phyloP scores from a whole-genome alignment of 768 basidiomycete species.

The Gymnopilus dilepis region DNA sequence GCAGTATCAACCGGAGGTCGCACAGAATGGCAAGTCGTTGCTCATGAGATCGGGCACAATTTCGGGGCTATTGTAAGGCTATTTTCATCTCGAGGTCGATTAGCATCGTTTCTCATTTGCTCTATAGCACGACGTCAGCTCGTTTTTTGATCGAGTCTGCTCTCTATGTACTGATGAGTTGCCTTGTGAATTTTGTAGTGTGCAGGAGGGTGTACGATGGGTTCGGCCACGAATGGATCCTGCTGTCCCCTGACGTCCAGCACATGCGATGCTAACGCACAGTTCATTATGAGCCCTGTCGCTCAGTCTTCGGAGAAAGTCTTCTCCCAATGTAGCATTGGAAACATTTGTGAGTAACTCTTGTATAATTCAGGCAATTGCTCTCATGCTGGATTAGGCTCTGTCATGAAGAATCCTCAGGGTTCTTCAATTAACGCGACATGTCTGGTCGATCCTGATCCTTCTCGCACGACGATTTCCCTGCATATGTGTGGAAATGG shows the following conservation, averaged over 20 bases:
- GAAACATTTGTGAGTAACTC: slow-evolving; percentile 75
- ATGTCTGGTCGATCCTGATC: slow-evolving; percentile 70
- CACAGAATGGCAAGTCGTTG: slow-evolving; percentile 83
- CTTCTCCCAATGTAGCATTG: slow-evolving; percentile 82
- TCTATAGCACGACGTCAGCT: slow-evolving; percentile 60
- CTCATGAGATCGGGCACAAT: slow-evolving; percentile 87
- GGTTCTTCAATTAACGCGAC: slow-evolving; percentile 57
- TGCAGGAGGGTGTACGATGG: slow-evolving; percentile 62
- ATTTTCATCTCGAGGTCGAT: slow-evolving; percentile 3
- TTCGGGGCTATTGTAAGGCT: slow-evolving; percentile 86
- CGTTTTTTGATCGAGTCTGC: slow-evolving; percentile 4
- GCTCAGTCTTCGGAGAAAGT: slow-evolving; percentile 62
- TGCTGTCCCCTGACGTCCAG: slow-evolving; percentile 75
- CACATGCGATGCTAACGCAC: slow-evolving; percentile 65
- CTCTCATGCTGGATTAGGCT: slow-evolving; percentile 46
- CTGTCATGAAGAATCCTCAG: slow-evolving; percentile 58
- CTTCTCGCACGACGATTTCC: slow-evolving; percentile 51
- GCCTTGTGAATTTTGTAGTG: slow-evolving; percentile 49
- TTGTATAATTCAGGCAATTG: slow-evolving; percentile 3
- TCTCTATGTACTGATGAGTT: slow-evolving; percentile 11
- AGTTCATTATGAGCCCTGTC: slow-evolving; percentile 89
- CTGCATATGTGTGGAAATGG: slow-evolving; percentile 85
- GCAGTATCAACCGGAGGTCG: slow-evolving; percentile 79
- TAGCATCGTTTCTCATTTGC: slow-evolving; percentile 22
- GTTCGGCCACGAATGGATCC: slow-evolving; percentile 26